Evolutionary conservation across 345 rosid genomes (phyloP).

Genomic region (Syzygium aqueum): DNA sequence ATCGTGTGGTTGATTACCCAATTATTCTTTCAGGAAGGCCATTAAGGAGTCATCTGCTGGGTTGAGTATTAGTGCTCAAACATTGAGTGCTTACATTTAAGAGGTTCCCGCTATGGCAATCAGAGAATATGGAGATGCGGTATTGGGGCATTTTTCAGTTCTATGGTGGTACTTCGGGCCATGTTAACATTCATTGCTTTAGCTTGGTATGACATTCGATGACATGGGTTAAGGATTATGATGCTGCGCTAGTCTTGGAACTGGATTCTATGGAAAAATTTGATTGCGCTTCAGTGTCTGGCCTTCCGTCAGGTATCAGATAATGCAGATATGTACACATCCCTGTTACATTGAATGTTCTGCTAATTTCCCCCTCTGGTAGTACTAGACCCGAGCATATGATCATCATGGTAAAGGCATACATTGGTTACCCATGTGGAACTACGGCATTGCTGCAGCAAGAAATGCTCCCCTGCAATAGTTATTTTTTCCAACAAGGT

Average conservation of each 20-base stretch:
- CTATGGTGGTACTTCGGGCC: background rate
- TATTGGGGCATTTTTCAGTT: background rate
- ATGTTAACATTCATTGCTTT: background rate
- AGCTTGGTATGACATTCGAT: background rate
- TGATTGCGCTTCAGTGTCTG: conserved; percentile 84
- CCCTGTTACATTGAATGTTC: background rate
- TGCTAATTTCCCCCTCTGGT: background rate
- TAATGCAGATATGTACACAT: background rate
- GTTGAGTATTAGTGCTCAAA: conserved; percentile 54
- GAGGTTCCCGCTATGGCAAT: conserved; percentile 87
- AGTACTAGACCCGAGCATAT: background rate
- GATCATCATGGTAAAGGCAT: background rate
- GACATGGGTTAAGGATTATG: conserved; percentile 65
- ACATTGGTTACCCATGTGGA: background rate
- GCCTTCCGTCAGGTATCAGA: conserved; percentile 73
- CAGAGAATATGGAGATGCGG: conserved; percentile 79
- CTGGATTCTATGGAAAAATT: conserved; percentile 85
- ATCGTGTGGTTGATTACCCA: background rate
- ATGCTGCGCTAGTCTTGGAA: conserved; percentile 76
- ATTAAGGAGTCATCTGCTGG: conserved; percentile 68
- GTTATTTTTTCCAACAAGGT: background rate
- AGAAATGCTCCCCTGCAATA: background rate
- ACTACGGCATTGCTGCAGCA: background rate
- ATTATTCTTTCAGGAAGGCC: conserved; percentile 55
- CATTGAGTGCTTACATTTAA: conserved; percentile 69